Percentiles rank a stretch among this genome's conserved stretches.
phyloP scores from a whole-genome alignment of 1,284 basidiomycete genomes.

The Anthracocystis panici-leucophaei region DNA sequence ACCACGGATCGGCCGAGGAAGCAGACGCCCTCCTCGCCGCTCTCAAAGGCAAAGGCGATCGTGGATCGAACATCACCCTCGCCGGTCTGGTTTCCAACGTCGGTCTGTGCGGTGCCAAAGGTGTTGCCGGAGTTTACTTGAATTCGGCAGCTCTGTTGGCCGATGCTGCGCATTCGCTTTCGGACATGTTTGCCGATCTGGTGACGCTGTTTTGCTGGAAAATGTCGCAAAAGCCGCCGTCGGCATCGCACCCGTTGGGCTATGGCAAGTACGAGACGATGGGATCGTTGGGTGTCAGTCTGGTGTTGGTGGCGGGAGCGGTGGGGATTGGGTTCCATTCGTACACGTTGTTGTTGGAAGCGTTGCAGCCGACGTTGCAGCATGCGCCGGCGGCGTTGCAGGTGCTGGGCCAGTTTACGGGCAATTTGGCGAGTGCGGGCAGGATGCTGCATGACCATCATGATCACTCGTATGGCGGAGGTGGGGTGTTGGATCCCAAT shows the following conservation, averaged over 20 bases:
- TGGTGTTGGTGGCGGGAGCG: slow-evolving; percentile 84
- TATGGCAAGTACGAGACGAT: slow-evolving; percentile 94
- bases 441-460: slow-evolving; percentile 76
- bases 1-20: slow-evolving; percentile 67
- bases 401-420: slow-evolving; percentile 75
- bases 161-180: slow-evolving; percentile 93
- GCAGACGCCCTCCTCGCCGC: slow-evolving; percentile 67
- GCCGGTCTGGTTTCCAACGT: slow-evolving; percentile 86
- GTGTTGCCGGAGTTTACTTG: slow-evolving; percentile 71
- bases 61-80: slow-evolving; percentile 70
- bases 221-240: slow-evolving; percentile 83
- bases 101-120: slow-evolving; percentile 84
- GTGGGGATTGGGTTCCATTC: slow-evolving; percentile 92
- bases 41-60: slow-evolving; percentile 58
- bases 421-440: slow-evolving; percentile 72
- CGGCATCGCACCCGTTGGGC: slow-evolving; percentile 82
- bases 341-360: slow-evolving; percentile 80
- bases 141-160: slow-evolving; percentile 92
- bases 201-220: slow-evolving; percentile 93
- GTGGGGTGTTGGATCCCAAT: slow-evolving; percentile 82
- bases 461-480: slow-evolving; percentile 67
- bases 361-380: slow-evolving; percentile 72
- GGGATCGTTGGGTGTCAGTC: slow-evolving; percentile 84
- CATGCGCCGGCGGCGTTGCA: slow-evolving; percentile 75
- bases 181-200: slow-evolving; percentile 87